Percentiles rank a stretch among this genome's conserved stretches.
These are phyloP conservation scores for Russula abietina DNA, from an alignment of 768 basidiomycete species.

Conservation along the genomic window DNA sequence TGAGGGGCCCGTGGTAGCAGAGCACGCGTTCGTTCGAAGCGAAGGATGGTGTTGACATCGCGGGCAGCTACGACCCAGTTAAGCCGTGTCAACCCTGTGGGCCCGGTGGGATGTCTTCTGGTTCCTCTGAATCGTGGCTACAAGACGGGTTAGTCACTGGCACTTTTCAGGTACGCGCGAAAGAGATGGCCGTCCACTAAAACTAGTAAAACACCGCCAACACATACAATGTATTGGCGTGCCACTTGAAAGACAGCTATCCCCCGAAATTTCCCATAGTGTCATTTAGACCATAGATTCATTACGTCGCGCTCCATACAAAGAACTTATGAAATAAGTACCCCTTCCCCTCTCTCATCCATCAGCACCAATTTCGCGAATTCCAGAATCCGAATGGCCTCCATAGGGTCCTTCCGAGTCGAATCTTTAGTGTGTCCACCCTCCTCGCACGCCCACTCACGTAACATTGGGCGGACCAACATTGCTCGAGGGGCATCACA, in stretches of 20 bases:
- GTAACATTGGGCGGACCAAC: slow-evolving; percentile 5
- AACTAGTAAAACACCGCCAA: not conserved
- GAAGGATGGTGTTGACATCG: slow-evolving; percentile 18
- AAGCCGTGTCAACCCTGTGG: not conserved
- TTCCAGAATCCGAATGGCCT: slow-evolving; percentile 8
- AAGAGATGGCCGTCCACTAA: not conserved
- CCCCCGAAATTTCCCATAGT: not conserved
- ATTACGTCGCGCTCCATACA: not conserved
- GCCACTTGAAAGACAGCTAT: not conserved
- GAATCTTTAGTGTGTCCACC: not conserved
- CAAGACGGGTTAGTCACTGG: not conserved
- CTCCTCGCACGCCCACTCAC: slow-evolving; percentile 7
- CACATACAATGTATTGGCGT: not conserved
- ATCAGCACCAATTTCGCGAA: slow-evolving; percentile 12
- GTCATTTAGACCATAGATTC: not conserved
- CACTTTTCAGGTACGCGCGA: not conserved
- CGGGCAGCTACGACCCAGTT: not conserved
- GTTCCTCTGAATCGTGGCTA: not conserved
- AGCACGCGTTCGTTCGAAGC: slow-evolving; percentile 60
- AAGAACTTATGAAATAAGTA: slow-evolving; percentile 5
- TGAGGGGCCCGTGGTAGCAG: slow-evolving; percentile 91
- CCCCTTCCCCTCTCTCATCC: slow-evolving; percentile 18
- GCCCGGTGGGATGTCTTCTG: not conserved
- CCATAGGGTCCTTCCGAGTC: not conserved
- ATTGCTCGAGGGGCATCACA: slow-evolving; percentile 18